Base-by-base conservation (phyloP, 805 yeast genomes). In the Wickerhamiella vanderwaltii region DNA sequence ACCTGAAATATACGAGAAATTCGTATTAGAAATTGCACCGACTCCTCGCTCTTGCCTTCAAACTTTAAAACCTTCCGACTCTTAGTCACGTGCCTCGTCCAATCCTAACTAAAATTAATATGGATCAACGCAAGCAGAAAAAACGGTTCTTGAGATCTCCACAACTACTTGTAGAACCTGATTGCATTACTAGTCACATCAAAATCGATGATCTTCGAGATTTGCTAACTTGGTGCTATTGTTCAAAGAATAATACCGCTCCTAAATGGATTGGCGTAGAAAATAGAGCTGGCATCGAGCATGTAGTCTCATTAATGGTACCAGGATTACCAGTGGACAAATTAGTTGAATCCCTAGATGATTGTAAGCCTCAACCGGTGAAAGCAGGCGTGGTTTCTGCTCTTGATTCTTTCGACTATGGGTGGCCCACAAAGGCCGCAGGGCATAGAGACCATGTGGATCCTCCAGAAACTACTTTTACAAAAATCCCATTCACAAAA, bases 391-490 rank as follows among this genome's bases (percentile, higher is more conserved):
- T 23, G 45, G 57, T 67, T 36, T 40, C 57, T 2, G 63, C 65
- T 39, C 57, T 75, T 38, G 43, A 58, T 3, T 47, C 59, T 2
- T 79, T 77, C 50, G 52, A 58, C 0, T 49, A 61, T 23, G 52
- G 66, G 9, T 56, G 76, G 37, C 79, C 79, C 0, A 59, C 79
- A 1, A 53, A 59, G 20, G 66, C 77, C 5, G 93, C 94, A 0
- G 95, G 94, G 0, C 69, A 75, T 3, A 70, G 69, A 47, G 73
- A 68, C 31, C 66, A 71, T 7, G 55, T 74, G 26, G 74, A 63
- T 52, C 77, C 76, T 36, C 69, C 75, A 12, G 63, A 69, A 41
- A 68, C 66, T 33, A 66, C 81, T 2, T 67, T 85, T 34, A 62
- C 74, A 12, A 68, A 68, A 41, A 65, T 71, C n/a, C 75, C 77